Evolutionary conservation across 805 yeast species (phyloP), one percentile per base, ranked within the genome.

Genomic region (Phaffomyces opuntiae): DNA sequence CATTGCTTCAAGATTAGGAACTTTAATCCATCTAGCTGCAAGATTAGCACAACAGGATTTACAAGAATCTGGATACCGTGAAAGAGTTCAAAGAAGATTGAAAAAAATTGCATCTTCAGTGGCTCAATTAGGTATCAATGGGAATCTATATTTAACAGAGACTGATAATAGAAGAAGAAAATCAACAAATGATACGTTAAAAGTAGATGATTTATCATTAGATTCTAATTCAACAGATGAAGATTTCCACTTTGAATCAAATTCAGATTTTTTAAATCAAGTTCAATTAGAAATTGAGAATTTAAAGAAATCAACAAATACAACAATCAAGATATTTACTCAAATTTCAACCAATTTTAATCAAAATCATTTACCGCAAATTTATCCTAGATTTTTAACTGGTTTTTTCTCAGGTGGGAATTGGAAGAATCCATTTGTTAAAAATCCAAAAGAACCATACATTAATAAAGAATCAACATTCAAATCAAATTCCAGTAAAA

Each of bases 401-500:
- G 79, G 80, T 27, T 78, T 75, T 45, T 84, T 80, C 59, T 80
- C 80, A 53, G 91, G 89, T 16, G 91, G 90, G n/a, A 80, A 81
- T 49, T 84, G 89, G 83, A 74, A 77, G 40, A 83, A 83, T 54
- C 87, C 86, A 25, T 81, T 82, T 52, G 75, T 78, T 52, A 60
- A 70, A n/a, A 61, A 62, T 37, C 59, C 61, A 24, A 49, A 49
- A 32, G 59, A 56, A 36, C 63, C 61, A n/a, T 55, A 54, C 44
- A 48, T 54, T 13, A 53, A 54, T 4, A 58, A 38, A 56, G 69
- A 40, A 53, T 55, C 55, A 29, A 4, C 14, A 21, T 45, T 45
- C 39, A 13, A 53, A 47, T 36, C 49, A 55, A 33, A 29, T 29
- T 4, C 5, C 24, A 55, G 53, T 13, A 53, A 54, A 39, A 49